Evolutionary conservation across 2,329 filamentous ascomycete genomes (phyloP), one percentile per base, ranked within the genome.

Genomic region (Botrytis cinerea): DNA sequence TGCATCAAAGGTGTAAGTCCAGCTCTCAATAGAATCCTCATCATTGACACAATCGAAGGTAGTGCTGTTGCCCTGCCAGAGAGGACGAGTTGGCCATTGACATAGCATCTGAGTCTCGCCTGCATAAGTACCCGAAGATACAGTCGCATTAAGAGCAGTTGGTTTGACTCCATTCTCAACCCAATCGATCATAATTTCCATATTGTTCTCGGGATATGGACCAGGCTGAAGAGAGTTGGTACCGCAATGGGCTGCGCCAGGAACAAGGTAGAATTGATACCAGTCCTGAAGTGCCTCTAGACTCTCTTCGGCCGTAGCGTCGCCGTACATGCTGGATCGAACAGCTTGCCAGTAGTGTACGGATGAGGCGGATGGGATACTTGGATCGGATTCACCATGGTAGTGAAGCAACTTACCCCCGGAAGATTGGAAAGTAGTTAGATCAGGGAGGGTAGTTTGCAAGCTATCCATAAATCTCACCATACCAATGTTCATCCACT

Each of bases 151-250:
- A 28, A 84, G 80, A 2, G 78, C 79, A 9, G 62, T 61, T 1
- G 83, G 83, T 74, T 76, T 77, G 32, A 81, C 75, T 25, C 80
- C 91, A 75, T 92, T 92, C 75, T 87, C 87, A 18, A 93, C 83
- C 78, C 86, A 92, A 78, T 93, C 89, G 79, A 93, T 92, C 28
- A 90, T 89, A 2, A 89, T 92, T 2, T 90, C 88, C 80, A 93
- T 89, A 59, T 93, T 90, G 8, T 89, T 89, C 75, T 89, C 85
- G 20, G 75, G 76, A 57, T 70, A 77, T 2, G 76, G 74, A 10
- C 74, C 74, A 0, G 84, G 84, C 80, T 86, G 83, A 1, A 84
- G 79, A 6, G 79, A 73, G 79, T 87, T 88, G 43, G 80, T 78
- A 0, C 82, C 80, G 75, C 87, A 89, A 80, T 88, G 87, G 0